Evolutionary conservation across 2,329 filamentous ascomycete genomes (phyloP), one percentile per base, ranked within the genome.

Genomic region (Microcyclosporella mali): DNA sequence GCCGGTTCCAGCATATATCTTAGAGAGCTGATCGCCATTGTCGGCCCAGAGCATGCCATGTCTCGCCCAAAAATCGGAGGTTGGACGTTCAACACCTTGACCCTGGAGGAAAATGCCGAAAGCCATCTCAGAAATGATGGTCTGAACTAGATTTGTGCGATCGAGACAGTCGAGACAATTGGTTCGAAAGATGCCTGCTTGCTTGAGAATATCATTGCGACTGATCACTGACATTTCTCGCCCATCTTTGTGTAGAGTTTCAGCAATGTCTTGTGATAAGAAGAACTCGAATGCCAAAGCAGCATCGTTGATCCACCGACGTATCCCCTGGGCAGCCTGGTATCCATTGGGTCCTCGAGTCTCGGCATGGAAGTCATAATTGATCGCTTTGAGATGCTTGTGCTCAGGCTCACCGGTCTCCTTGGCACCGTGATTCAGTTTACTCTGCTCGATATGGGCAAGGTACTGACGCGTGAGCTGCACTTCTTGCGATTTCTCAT

Each of bases 151-250:
- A 61, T 98, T 98, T 6, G 92, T 98, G 45, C 92, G 81, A 63
- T 98, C 92, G 33, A 98, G 71, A 62, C 92, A 98, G 64, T 98
- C 92, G 18, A 98, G 73, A 62, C 92, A 98, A 58, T 98, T 98
- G 3, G 89, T 95, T 49, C 90, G 78, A 64, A 97, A 97, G 4
- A 94, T 79, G n/a, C 92, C 90, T 61, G 94, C 87, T 66, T 98
- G 92, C 61, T 94, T 88, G 38, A 95, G 69, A 16, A 94, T 78
- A 16, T 65, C 59, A 21, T 67, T 63, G 25, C 65, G 57, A 2
- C 54, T 58, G 18, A 53, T 18, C 1, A 60, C 37, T 4, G 56
- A 51, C n/a, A 51, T 41, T 34, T 54, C 46, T n/a, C 47, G 49
- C 4, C 70, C 70, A 71, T 70, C 61, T 21, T 56, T 52, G 15